These are phyloP conservation scores for Moricandia moricandioides DNA, from an alignment of 345 rosid genomes.

Conservation along the genomic window DNA sequence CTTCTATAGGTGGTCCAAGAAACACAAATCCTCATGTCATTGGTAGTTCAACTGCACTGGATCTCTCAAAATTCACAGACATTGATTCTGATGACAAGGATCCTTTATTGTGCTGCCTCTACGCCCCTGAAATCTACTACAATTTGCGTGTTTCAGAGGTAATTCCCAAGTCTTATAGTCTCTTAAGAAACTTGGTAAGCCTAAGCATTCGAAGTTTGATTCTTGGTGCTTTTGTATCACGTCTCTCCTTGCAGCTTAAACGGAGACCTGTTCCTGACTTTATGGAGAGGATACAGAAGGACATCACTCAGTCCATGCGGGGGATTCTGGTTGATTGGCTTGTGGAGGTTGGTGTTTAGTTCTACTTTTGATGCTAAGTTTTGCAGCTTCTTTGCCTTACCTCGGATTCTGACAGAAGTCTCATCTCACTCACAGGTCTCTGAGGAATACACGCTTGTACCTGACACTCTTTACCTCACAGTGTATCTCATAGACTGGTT, in stretches of 20 bases:
- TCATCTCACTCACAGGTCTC: conserved; percentile 62
- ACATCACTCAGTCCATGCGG: conserved; percentile 81
- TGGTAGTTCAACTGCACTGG: conserved; percentile 32
- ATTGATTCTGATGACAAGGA: conserved; percentile 68
- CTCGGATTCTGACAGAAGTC: conserved; percentile 10
- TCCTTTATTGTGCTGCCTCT: conserved; percentile 74
- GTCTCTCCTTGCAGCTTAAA: conserved; percentile 51
- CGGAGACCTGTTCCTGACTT: conserved; percentile 59
- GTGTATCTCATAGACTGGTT: conserved; percentile 81
- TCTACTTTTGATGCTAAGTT: conserved; percentile 11
- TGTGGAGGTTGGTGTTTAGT: conserved; percentile 64
- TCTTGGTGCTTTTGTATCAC: conserved; percentile 9
- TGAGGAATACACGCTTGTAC: conserved; percentile 81
- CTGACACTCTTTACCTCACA: conserved; percentile 89
- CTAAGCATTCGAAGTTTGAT: not conserved
- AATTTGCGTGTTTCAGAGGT: conserved; percentile 87
- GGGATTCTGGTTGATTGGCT: conserved; percentile 97
- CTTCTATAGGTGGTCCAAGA: conserved; percentile 31
- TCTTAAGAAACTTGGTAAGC: not conserved
- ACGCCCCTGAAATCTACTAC: conserved; percentile 70
- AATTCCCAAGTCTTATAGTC: conserved; percentile 17
- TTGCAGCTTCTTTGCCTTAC: not conserved
- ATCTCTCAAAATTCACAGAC: conserved; percentile 46
- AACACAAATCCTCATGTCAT: not conserved
- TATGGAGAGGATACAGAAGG: conserved; percentile 77